These are phyloP conservation scores for Musa balbisiana DNA, from an alignment of 202 grass and related monocot species.

Conservation along the genomic window DNA sequence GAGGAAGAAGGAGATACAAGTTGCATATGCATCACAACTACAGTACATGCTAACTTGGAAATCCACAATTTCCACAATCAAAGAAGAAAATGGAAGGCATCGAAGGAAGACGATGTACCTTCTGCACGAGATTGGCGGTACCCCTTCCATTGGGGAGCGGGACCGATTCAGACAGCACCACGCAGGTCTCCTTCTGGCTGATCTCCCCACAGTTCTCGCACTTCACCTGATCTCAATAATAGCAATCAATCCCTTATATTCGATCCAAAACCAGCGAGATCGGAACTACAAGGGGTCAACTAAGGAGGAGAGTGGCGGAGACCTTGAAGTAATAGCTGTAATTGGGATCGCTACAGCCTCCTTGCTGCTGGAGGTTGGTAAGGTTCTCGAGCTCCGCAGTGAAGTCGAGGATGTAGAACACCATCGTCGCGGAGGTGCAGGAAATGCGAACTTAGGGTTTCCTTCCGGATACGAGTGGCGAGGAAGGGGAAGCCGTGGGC, in stretches of 20 bases:
- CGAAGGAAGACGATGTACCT: slow-evolving; percentile 34
- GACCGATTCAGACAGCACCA: slow-evolving; percentile 57
- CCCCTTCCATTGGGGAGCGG: slow-evolving; percentile 54
- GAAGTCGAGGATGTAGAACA: slow-evolving; percentile 58
- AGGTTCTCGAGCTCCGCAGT: slow-evolving; percentile 82
- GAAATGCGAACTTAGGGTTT: not conserved
- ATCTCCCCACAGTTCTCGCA: slow-evolving; percentile 86
- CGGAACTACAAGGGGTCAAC: not conserved
- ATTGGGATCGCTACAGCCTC: slow-evolving; percentile 70
- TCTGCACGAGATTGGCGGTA: slow-evolving; percentile 72
- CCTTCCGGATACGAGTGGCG: slow-evolving; percentile 11
- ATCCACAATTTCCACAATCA: not conserved
- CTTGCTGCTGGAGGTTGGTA: slow-evolving; percentile 67
- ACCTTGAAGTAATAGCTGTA: slow-evolving; percentile 90
- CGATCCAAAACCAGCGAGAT: not conserved
- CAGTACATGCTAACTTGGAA: too few species aligned
- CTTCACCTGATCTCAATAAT: slow-evolving; percentile 39
- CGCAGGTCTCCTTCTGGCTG: slow-evolving; percentile 62
- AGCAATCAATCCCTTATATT: slow-evolving; percentile 1
- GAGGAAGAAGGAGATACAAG: too few species aligned
- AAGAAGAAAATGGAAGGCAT: too few species aligned
- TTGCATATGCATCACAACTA: too few species aligned
- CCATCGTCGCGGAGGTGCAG: slow-evolving; percentile 38
- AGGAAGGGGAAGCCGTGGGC: not conserved
- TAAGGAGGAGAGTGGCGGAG: not conserved